A percentile compares a stretch with the other conserved stretches of the same genome.
These are phyloP conservation scores for Knoxia roxburghii DNA, from an alignment of 257 asterid genomes.

Conservation along the genomic window DNA sequence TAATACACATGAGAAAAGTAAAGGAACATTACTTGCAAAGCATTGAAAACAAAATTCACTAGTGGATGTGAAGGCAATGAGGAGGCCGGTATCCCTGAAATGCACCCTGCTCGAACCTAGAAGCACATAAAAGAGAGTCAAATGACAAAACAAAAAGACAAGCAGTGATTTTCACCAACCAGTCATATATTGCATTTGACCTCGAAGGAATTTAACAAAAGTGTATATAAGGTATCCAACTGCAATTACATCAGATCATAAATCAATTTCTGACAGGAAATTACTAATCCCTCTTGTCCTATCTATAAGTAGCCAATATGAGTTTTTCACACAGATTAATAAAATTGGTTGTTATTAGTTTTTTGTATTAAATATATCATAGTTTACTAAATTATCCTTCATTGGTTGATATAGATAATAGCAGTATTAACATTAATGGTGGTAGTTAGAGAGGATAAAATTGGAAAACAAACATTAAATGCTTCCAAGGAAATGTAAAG, in stretches of 20 bases:
- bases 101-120: slow-evolving; percentile 95
- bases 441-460: no score
- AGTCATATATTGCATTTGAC: neutral
- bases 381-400: no score
- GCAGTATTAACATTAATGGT: no score
- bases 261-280: neutral
- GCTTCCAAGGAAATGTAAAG: no score
- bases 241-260: neutral
- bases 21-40: slow-evolving; percentile 59
- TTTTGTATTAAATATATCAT: no score
- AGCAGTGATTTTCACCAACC: neutral
- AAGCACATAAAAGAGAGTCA: slow-evolving; percentile 17
- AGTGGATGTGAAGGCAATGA: slow-evolving; percentile 65
- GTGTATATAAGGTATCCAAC: neutral
- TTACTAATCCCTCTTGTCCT: no score
- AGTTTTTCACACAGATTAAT: no score
- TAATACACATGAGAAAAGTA: slow-evolving; percentile 6
- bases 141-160: slow-evolving; percentile 8
- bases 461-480: no score
- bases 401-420: no score
- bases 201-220: neutral
- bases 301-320: no score
- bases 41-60: slow-evolving; percentile 60
- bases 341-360: no score
- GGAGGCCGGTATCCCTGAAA: slow-evolving; percentile 58